Conservation (phyloP, 805 yeast species). For the Cyberlindnera misumaiensis region DNA sequence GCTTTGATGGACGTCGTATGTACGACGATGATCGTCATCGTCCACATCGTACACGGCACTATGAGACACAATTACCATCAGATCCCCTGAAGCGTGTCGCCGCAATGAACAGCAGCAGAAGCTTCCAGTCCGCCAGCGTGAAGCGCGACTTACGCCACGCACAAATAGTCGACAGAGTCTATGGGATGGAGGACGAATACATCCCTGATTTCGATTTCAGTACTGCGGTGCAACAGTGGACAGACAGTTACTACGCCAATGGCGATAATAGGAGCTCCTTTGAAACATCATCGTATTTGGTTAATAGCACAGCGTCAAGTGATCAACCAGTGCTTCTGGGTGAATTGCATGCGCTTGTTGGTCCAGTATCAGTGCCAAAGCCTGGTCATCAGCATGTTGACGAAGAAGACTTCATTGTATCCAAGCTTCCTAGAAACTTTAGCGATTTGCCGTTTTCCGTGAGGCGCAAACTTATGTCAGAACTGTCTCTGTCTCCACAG, state of each 20-base stretch:
- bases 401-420: constrained; percentile 24
- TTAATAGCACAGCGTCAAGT: constrained; percentile 7
- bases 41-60: constrained; percentile 25
- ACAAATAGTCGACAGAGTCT: not conserved
- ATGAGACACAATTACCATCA: constrained; percentile 1
- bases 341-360: constrained; percentile 28
- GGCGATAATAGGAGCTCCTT: constrained; percentile 8
- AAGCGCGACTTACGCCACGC: constrained; percentile 1
- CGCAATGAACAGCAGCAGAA: constrained; percentile 6
- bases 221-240: constrained; percentile 45
- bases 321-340: constrained; percentile 6
- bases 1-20: constrained; percentile 45
- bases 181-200: constrained; percentile 69
- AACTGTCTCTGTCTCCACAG: constrained; percentile 26
- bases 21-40: constrained; percentile 48
- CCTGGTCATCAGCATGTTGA: constrained; percentile 7
- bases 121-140: not conserved
- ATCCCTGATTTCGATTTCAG: constrained; percentile 63
- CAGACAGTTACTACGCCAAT: constrained; percentile 15
- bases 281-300: constrained; percentile 7
- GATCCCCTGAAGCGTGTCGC: constrained; percentile 10
- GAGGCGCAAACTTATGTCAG: constrained; percentile 37
- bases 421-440: constrained; percentile 44
- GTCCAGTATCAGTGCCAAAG: constrained; percentile 31
- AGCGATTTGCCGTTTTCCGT: constrained; percentile 54